Conservation (phyloP, 1,139 yeast genomes). For the Hansenula anomala region DNA sequence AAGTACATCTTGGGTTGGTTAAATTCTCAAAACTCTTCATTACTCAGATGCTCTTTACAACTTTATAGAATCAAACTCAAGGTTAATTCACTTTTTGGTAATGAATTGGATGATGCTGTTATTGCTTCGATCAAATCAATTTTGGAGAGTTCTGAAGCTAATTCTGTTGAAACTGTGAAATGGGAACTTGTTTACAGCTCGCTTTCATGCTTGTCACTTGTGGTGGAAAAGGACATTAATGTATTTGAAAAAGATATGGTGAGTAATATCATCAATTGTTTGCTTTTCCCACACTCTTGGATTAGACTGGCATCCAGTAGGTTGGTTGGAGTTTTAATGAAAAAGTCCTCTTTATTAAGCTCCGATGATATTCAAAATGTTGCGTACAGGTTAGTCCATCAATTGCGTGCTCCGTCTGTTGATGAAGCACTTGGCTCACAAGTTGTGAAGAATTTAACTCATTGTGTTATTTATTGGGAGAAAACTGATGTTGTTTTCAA, state of each 20-base stretch:
- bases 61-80: conserved; percentile 61
- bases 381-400: conserved; percentile 67
- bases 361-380: conserved; percentile 52
- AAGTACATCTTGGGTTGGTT: conserved; percentile 69
- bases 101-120: conserved; percentile 34
- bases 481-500: conserved; percentile 35
- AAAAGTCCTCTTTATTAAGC: conserved; percentile 28
- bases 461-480: conserved; percentile 63
- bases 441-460: conserved; percentile 62
- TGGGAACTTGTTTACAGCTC: conserved; percentile 82
- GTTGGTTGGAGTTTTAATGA: conserved; percentile 48
- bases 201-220: conserved; percentile 45
- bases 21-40: conserved; percentile 42
- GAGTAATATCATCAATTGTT: conserved; percentile 41
- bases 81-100: conserved; percentile 40
- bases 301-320: conserved; percentile 70
- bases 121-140: conserved; percentile 36
- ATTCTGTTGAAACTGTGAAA: conserved; percentile 34
- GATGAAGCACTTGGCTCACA: conserved; percentile 62
- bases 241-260: conserved; percentile 33
- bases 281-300: conserved; percentile 91
- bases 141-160: conserved; percentile 33
- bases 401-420: conserved; percentile 73
- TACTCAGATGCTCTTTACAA: conserved; percentile 74
- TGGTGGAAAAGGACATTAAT: conserved; percentile 18